Conservation (phyloP, 345 rosid genomes). For the Pistacia vera region DNA sequence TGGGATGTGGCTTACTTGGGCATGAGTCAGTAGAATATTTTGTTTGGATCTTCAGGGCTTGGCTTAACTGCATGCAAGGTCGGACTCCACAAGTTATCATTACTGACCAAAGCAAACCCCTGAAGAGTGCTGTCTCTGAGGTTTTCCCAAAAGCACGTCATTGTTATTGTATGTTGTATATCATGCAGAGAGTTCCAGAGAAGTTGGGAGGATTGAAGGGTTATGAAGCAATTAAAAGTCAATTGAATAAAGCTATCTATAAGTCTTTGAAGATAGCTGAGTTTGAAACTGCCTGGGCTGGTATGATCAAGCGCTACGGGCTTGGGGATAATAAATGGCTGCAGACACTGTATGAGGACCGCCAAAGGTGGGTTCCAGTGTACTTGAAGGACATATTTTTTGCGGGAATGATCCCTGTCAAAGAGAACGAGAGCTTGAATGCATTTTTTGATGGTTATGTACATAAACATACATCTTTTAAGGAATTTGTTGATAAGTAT, state of each 20-base stretch:
- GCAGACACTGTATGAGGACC: conserved; percentile 45
- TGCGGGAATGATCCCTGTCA: conserved; percentile 55
- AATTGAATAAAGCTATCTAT: conserved; percentile 46
- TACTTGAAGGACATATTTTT: conserved; percentile 51
- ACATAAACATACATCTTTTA: conserved; percentile 57
- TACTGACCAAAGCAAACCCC: conserved; percentile 50
- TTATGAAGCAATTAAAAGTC: conserved; percentile 42
- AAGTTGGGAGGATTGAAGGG: conserved; percentile 53
- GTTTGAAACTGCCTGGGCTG: conserved; percentile 52
- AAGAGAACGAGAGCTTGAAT: conserved; percentile 47
- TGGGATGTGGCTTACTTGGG: conserved; percentile 61
- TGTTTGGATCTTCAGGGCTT: conserved; percentile 57
- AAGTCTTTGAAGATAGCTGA: conserved; percentile 47
- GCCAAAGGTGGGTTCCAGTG: conserved; percentile 56
- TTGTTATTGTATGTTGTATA: conserved; percentile 43
- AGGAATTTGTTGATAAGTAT: conserved; percentile 59
- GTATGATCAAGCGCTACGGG: conserved; percentile 41
- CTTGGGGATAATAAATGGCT: conserved; percentile 57
- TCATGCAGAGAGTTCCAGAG: conserved; percentile 56
- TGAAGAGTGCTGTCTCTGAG: conserved; percentile 48
- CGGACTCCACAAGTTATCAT: conserved; percentile 49
- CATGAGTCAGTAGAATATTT: conserved; percentile 48
- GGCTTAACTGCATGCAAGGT: conserved; percentile 56
- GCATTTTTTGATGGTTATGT: conserved; percentile 63
- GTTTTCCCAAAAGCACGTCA: conserved; percentile 50